Evolutionary conservation across 441 rosid species (phyloP).

Genomic region (Brassica balearica): DNA sequence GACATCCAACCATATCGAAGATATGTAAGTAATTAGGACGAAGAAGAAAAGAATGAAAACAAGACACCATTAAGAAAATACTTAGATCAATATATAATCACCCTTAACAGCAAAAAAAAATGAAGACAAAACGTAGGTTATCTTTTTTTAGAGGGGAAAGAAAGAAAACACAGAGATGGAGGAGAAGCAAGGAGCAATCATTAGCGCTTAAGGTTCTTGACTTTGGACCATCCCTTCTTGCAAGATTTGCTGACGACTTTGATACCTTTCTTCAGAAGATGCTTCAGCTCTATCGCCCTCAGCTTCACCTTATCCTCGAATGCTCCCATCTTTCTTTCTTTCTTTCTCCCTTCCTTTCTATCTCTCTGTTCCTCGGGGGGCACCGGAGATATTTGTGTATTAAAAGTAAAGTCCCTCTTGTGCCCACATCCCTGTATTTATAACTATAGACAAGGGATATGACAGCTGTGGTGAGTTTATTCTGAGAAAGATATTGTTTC

Average conservation of each 20-base stretch:
- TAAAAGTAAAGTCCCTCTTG: conserved; percentile 9
- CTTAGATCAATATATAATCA: not conserved
- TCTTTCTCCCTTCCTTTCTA: not conserved
- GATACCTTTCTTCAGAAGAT: conserved; percentile 67
- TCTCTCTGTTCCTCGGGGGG: not conserved
- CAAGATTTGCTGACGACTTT: conserved; percentile 75
- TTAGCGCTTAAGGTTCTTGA: conserved; percentile 73
- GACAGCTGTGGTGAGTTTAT: conserved; percentile 27
- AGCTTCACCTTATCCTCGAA: conserved; percentile 83
- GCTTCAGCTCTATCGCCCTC: conserved; percentile 70
- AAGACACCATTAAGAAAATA: conserved; percentile 10
- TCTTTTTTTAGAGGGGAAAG: not conserved
- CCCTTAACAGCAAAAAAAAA: not conserved
- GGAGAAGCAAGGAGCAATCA: not conserved
- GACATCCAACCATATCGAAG: not conserved
- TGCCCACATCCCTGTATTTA: not conserved
- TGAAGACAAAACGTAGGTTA: not conserved
- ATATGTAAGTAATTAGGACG: not conserved
- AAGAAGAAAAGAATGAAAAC: conserved; percentile 8
- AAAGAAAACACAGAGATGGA: not conserved
- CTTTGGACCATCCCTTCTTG: conserved; percentile 93
- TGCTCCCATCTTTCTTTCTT: conserved; percentile 46
- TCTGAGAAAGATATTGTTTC: not conserved
- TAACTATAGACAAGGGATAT: not conserved
- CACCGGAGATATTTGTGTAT: conserved; percentile 3